Base-by-base conservation (phyloP, 768 basidiomycete genomes). In the Lentinus brumalis region DNA sequence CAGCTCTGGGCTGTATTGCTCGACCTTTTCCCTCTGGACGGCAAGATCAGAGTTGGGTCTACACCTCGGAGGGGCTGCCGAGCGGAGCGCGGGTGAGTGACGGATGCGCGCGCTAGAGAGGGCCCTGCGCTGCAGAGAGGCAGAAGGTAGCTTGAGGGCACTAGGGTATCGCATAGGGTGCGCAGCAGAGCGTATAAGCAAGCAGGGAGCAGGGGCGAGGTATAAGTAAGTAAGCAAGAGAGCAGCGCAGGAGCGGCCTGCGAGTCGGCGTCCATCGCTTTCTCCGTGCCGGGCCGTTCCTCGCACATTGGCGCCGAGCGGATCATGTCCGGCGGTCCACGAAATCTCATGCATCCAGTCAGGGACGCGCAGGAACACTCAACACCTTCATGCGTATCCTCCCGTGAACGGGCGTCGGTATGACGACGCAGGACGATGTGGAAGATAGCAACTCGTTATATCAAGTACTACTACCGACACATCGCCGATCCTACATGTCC, bases 401-500 rank as follows among this genome's bases (percentile, higher is more conserved):
- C 35, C 35, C 35, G 35, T 26, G 21, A 26, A 26, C 2, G 21
- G 21, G 21, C 21, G 21, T 26, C 21, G 21, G 21, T 26, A 2
- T 26, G 21, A 26, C 21, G 21, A 26, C 21, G 21, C 21, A 26
- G 21, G 21, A 26, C 1, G 21, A 26, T 26, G 21, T 26, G 21
- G 21, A 26, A 26, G 21, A 26, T 26, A 26, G 21, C 21, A 26
- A 26, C 21, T 26, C 21, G 1, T 26, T 26, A 26, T 26, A 26
- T 1, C 21, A 26, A 26, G 21, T 26, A 26, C 21, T n/a, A n/a
- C n/a, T n/a, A n/a, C 11, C 35, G 35, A 11, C 11, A 11, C 35
- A 1, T 35, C 3, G 35, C n/a, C 18, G 7, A 29, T 12, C 38
- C 46, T 50, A 67, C 66, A 67, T 67, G 39, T 64, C 61, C n/a